phyloP scores from a whole-genome alignment of 208 protist genomes.

The Phytomonas serpens region DNA sequence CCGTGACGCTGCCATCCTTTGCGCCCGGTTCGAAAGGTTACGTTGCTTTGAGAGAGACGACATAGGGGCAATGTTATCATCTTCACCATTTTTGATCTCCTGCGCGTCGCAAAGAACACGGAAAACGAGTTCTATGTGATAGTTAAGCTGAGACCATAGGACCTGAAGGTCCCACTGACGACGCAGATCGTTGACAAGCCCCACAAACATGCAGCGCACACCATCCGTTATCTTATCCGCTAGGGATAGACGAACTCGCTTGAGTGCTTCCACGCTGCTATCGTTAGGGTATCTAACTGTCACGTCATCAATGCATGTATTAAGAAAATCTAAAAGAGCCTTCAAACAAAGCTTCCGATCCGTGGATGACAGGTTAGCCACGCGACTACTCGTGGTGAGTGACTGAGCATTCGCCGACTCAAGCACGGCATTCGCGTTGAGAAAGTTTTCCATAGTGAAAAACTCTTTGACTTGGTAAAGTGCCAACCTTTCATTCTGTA shows the following conservation, averaged over 20 bases:
- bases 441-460: background rate
- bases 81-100: conserved; percentile 40
- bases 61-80: conserved; percentile 52
- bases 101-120: conserved; percentile 69
- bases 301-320: background rate
- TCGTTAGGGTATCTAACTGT: background rate
- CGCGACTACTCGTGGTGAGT: background rate
- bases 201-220: conserved; percentile 32
- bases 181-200: conserved; percentile 40
- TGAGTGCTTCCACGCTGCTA: background rate
- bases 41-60: conserved; percentile 53
- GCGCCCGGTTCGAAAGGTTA: conserved; percentile 36
- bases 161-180: conserved; percentile 68
- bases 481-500: background rate
- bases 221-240: conserved; percentile 16
- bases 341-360: background rate
- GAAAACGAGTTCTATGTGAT: conserved; percentile 72
- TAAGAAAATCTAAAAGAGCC: background rate
- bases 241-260: background rate
- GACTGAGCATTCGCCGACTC: background rate
- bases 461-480: background rate
- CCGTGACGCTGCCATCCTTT: conserved; percentile 38
- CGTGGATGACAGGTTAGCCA: background rate
- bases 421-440: background rate
- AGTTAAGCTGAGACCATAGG: conserved; percentile 77